These are phyloP conservation scores for Loxodes magnus DNA, from an alignment of 73 alveolate species.

Conservation along the genomic window DNA sequence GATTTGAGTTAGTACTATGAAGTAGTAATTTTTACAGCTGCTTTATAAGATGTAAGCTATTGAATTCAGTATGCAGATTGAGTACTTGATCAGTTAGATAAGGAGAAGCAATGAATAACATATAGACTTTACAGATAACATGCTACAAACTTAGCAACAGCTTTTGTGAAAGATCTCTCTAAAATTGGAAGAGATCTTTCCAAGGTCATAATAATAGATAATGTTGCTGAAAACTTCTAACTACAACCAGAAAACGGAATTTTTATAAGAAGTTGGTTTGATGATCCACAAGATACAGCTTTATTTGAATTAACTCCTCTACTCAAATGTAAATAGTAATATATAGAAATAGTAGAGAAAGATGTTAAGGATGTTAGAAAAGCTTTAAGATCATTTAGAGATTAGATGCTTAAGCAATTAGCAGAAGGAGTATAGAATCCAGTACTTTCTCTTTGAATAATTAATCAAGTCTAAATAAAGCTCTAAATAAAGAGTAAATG, in stretches of 20 bases:
- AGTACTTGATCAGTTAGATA: slow-evolving; percentile 83
- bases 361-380: slow-evolving; percentile 82
- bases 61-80: slow-evolving; percentile 81
- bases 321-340: slow-evolving; percentile 17
- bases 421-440: slow-evolving; percentile 44
- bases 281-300: slow-evolving; percentile 59
- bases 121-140: slow-evolving; percentile 25
- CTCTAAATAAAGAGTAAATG: no score
- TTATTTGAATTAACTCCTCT: slow-evolving; percentile 34
- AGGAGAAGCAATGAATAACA: slow-evolving; percentile 47
- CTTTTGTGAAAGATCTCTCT: slow-evolving; percentile 45
- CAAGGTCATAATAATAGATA: slow-evolving; percentile 51
- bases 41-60: slow-evolving; percentile 51
- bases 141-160: slow-evolving; percentile 4
- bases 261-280: slow-evolving; percentile 55
- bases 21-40: slow-evolving; percentile 96
- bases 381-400: slow-evolving; percentile 67
- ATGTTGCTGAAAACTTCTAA: slow-evolving; percentile 52
- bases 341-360: slow-evolving; percentile 67
- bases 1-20: slow-evolving; percentile 80
- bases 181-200: slow-evolving; percentile 53
- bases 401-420: slow-evolving; percentile 58
- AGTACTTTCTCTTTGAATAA: no score
- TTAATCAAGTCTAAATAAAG: no score
- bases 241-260: slow-evolving; percentile 51